These are phyloP conservation scores for Cyberlindnera sargentensis DNA, from an alignment of 805 yeast genomes.

Conservation along the genomic window DNA sequence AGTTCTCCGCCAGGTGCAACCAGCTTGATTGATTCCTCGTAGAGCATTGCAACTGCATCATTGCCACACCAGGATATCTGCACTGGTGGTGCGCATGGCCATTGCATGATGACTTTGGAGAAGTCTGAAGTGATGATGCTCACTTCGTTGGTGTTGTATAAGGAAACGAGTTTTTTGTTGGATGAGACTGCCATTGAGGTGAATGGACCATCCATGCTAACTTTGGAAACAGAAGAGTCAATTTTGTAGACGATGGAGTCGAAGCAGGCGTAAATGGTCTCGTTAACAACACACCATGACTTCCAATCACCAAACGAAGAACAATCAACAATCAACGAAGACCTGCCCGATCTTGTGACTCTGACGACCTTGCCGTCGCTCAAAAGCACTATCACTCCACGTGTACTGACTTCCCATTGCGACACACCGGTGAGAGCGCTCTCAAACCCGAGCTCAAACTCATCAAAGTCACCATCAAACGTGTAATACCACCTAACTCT, in stretches of 20 bases:
- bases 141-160: constrained; percentile 8
- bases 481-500: constrained; percentile 10
- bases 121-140: constrained; percentile 5
- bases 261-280: constrained; percentile 3
- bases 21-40: constrained; percentile 55
- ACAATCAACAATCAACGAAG: not conserved
- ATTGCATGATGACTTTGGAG: constrained; percentile 7
- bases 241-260: constrained; percentile 5
- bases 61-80: constrained; percentile 74
- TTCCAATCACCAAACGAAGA: constrained; percentile 3
- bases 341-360: constrained; percentile 6
- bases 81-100: constrained; percentile 4
- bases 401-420: constrained; percentile 1
- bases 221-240: not conserved
- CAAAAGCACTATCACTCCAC: constrained; percentile 4
- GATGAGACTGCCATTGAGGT: constrained; percentile 6
- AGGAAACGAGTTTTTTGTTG: constrained; percentile 8
- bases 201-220: constrained; percentile 12
- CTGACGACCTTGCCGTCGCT: constrained; percentile 4
- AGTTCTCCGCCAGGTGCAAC: constrained; percentile 62
- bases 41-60: constrained; percentile 65
- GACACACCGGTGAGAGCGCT: constrained; percentile 4
- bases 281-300: constrained; percentile 8
- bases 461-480: constrained; percentile 11
- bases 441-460: constrained; percentile 6